Conservation (phyloP, 306 rosid genomes). For the Benincasa hispida region DNA sequence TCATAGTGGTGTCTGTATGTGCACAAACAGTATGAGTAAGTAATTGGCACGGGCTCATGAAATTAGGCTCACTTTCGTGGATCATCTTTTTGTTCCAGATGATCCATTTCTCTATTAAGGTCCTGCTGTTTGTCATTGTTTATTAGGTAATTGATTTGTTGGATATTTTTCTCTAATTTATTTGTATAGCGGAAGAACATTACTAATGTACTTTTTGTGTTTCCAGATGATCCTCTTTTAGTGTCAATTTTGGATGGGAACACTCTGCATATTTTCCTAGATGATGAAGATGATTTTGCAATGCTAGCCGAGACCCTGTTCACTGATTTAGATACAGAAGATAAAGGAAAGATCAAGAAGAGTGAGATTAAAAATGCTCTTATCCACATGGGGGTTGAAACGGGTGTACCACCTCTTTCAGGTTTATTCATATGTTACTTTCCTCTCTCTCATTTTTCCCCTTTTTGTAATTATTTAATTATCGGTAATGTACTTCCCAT, state of each 20-base stretch:
- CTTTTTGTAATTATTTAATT: background rate
- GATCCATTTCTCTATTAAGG: background rate
- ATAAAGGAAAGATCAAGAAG: slow-evolving; percentile 77
- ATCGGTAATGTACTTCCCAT: background rate
- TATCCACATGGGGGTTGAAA: slow-evolving; percentile 71
- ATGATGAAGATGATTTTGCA: slow-evolving; percentile 96
- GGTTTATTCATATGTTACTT: slow-evolving; percentile 26
- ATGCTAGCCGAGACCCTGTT: slow-evolving; percentile 81
- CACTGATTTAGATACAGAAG: slow-evolving; percentile 79
- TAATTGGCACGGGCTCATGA: background rate
- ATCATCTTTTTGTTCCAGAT: background rate
- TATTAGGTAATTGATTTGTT: background rate
- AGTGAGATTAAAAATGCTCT: slow-evolving; percentile 62
- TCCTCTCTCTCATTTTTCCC: background rate
- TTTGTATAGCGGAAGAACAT: background rate
- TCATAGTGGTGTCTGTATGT: background rate
- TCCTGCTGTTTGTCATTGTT: background rate
- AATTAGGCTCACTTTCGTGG: background rate
- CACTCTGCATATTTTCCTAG: slow-evolving; percentile 42
- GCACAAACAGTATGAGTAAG: background rate
- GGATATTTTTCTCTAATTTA: background rate
- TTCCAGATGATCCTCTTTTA: slow-evolving; percentile 68
- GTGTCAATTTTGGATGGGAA: slow-evolving; percentile 73
- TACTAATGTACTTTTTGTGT: background rate
- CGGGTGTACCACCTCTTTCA: slow-evolving; percentile 94